phyloP scores from a whole-genome alignment of 192 early-diverging fungal species.

The Linnemannia exigua region DNA sequence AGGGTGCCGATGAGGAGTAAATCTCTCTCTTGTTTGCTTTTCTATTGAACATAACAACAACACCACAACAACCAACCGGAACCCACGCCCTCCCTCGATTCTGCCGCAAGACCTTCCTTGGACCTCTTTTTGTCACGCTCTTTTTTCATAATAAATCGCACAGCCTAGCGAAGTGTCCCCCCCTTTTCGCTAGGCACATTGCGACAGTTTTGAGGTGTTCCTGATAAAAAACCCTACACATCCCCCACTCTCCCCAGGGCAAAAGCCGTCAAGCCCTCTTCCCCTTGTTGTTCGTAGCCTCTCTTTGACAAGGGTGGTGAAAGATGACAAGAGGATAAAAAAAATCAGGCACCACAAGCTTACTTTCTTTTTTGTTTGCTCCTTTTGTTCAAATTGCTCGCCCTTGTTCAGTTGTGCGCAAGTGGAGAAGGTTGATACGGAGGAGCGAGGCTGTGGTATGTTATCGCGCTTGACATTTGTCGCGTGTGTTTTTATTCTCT shows the following conservation, averaged over 20 bases:
- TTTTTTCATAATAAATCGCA: conserved; percentile 36
- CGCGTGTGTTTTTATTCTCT: background rate
- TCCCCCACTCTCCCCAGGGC: background rate
- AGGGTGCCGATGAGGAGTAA: conserved; percentile 71
- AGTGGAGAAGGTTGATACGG: conserved; percentile 1
- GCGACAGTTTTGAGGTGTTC: conserved; percentile 18
- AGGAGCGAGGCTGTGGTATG: background rate
- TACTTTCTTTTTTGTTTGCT: background rate
- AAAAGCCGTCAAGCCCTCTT: conserved; percentile 1
- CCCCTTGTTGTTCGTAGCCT: background rate
- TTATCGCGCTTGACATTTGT: background rate
- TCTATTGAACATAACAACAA: background rate
- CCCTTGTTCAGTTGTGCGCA: too few relatives aligned
- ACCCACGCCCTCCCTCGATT: background rate
- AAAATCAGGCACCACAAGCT: background rate
- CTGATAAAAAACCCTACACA: background rate
- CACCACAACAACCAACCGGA: conserved; percentile 7
- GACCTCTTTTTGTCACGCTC: background rate
- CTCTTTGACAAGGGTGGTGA: too few relatives aligned
- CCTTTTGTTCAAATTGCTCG: background rate
- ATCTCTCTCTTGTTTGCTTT: background rate
- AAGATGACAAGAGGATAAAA: background rate
- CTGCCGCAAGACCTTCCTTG: background rate
- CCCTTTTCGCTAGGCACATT: conserved; percentile 29
- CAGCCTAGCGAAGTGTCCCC: conserved; percentile 15